These are phyloP conservation scores for Claviceps sorghi DNA, from an alignment of 2,329 filamentous ascomycete species.

Conservation along the genomic window DNA sequence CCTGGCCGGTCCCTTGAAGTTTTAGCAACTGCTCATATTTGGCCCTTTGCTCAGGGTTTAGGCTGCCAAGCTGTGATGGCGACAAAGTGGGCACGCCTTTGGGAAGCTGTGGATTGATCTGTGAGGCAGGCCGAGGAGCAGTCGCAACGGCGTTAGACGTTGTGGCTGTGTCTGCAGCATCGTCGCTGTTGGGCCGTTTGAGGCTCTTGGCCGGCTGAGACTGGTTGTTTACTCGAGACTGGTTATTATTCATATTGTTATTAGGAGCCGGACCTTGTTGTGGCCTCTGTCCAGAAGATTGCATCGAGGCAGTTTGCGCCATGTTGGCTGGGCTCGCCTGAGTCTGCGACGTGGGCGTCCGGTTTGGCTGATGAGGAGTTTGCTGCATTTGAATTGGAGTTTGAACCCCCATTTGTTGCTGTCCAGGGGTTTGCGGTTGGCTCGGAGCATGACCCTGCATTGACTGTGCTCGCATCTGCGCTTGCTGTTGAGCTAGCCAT, in stretches of 20 bases:
- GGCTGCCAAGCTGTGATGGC: constrained; percentile 21
- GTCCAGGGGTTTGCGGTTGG: constrained; percentile 8
- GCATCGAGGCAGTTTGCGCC: constrained; percentile 24
- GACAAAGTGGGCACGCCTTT: constrained; percentile 14
- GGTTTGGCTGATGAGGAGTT: constrained; percentile 34
- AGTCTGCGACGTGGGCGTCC: constrained; percentile 23
- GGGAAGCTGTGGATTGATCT: constrained; percentile 11
- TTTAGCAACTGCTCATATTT: constrained; percentile 27
- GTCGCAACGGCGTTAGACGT: constrained; percentile 8
- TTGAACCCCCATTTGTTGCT: constrained; percentile 9
- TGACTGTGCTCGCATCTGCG: constrained; percentile 9
- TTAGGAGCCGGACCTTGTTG: constrained; percentile 12
- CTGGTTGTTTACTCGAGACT: constrained; percentile 12
- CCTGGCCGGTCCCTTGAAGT: constrained; percentile 15
- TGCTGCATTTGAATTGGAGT: constrained; percentile 23
- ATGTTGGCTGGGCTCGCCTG: constrained; percentile 27
- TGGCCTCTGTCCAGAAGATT: constrained; percentile 17
- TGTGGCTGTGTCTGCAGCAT: constrained; percentile 19
- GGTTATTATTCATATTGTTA: constrained; percentile 3
- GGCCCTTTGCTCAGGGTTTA: constrained; percentile 30
- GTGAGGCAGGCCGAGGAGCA: constrained; percentile 12
- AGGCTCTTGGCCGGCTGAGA: constrained; percentile 25
- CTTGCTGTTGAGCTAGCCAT: constrained; percentile 19
- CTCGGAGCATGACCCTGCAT: constrained; percentile 11
- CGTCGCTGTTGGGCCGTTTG: constrained; percentile 37